Percentiles rank a stretch among this genome's conserved stretches.
These are phyloP conservation scores for Leccinum arenicola DNA, from an alignment of 768 basidiomycete genomes.

Conservation along the genomic window DNA sequence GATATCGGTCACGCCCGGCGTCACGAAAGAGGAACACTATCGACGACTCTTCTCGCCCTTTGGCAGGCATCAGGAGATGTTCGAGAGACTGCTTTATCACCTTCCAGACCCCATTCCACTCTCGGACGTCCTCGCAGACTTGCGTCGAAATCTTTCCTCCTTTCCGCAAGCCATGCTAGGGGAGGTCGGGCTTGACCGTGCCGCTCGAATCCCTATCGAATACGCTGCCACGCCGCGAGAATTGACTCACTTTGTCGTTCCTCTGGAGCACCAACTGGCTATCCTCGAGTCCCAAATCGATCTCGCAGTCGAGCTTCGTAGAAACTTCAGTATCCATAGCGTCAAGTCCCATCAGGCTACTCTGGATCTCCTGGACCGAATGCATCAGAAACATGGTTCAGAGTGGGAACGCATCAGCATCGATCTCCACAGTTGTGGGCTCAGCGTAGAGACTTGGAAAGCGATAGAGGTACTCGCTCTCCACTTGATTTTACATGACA, in stretches of 20 bases:
- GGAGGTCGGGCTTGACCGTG: slow-evolving; percentile 89
- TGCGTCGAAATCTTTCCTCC: slow-evolving; percentile 56
- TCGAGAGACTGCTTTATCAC: slow-evolving; percentile 54
- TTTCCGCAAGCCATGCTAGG: slow-evolving; percentile 82
- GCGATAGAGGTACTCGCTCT: slow-evolving; percentile 62
- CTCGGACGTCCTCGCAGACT: slow-evolving; percentile 50
- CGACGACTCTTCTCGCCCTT: slow-evolving; percentile 56
- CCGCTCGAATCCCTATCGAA: slow-evolving; percentile 68
- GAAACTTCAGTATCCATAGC: slow-evolving; percentile 86
- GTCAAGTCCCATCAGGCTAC: slow-evolving; percentile 76
- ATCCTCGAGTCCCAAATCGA: slow-evolving; percentile 84
- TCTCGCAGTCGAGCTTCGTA: slow-evolving; percentile 73
- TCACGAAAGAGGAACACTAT: slow-evolving; percentile 75
- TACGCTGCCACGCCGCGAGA: slow-evolving; percentile 47
- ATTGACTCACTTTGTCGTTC: slow-evolving; percentile 76
- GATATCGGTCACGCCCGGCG: slow-evolving; percentile 48
- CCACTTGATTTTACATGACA: background rate
- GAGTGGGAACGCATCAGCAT: slow-evolving; percentile 69
- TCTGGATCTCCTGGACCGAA: slow-evolving; percentile 56
- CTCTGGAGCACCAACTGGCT: slow-evolving; percentile 74
- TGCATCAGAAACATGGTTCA: slow-evolving; percentile 55
- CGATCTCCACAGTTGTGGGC: slow-evolving; percentile 88
- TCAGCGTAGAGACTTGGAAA: slow-evolving; percentile 73
- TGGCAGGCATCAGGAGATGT: slow-evolving; percentile 36
- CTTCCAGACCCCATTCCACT: slow-evolving; percentile 76